phyloP scores from a whole-genome alignment of 352 stramenopile genomes.

The Pythium coloratum region DNA sequence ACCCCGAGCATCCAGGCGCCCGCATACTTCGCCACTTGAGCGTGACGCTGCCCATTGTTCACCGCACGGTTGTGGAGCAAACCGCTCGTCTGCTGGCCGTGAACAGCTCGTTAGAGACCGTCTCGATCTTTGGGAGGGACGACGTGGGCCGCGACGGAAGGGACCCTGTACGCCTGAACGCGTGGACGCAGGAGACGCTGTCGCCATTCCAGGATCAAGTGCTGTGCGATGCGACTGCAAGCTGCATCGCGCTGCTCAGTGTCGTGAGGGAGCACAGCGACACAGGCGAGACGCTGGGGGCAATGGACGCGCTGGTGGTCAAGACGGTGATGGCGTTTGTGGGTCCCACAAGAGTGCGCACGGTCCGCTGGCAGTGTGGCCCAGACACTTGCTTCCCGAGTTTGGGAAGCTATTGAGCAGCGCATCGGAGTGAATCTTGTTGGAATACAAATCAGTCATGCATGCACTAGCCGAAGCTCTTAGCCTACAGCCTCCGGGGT shows the following conservation, averaged over 20 bases:
- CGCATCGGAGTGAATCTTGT: no score
- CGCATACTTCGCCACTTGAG: background rate
- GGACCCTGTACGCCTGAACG: background rate
- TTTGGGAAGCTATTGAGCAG: no score
- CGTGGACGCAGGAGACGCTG: background rate
- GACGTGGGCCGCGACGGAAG: no score
- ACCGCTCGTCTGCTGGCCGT: background rate
- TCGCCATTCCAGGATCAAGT: background rate
- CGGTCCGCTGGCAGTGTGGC: background rate
- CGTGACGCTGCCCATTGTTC: background rate
- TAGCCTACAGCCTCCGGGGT: conserved; percentile 53
- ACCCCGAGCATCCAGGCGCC: background rate
- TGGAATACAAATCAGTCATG: no score
- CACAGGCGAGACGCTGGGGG: background rate
- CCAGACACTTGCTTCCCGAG: no score
- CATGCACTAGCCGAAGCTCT: conserved; percentile 26
- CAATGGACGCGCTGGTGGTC: background rate
- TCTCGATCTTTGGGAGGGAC: background rate
- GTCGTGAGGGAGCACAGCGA: background rate
- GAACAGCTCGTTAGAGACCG: background rate
- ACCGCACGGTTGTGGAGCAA: background rate
- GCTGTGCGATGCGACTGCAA: background rate
- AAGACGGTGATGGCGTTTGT: background rate
- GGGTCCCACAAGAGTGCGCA: background rate
- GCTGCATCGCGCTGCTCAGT: background rate